phyloP scores from a whole-genome alignment of 768 basidiomycete genomes.

The Plicaturopsis crispa region DNA sequence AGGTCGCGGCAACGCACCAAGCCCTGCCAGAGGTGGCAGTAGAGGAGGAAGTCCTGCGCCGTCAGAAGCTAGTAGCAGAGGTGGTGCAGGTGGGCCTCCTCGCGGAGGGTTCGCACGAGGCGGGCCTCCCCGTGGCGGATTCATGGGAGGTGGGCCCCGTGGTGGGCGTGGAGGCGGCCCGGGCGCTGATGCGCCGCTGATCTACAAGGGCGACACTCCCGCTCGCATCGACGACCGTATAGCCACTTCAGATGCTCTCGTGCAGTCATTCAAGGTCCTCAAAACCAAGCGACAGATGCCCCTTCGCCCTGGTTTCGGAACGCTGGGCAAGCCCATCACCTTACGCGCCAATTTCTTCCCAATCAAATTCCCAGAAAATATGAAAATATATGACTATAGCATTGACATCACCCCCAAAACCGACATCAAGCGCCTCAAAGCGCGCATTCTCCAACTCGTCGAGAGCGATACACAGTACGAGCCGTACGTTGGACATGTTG shows the following conservation, averaged over 20 bases:
- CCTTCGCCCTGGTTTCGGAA: conserved; percentile 52
- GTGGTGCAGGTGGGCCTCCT: neutral
- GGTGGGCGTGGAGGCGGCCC: conserved; percentile 10
- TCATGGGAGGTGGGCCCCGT: conserved; percentile 7
- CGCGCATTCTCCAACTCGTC: conserved; percentile 47
- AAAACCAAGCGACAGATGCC: conserved; percentile 29
- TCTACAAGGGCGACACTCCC: conserved; percentile 29
- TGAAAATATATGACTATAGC: conserved; percentile 39
- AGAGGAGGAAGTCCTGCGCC: conserved; percentile 3
- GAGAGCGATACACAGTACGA: conserved; percentile 30
- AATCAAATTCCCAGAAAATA: conserved; percentile 25
- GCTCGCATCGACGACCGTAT: conserved; percentile 29
- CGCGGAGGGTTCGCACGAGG: neutral
- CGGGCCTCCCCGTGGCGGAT: neutral
- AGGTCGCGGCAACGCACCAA: conserved; percentile 6
- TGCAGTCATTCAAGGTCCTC: conserved; percentile 28
- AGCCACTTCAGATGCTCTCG: conserved; percentile 25
- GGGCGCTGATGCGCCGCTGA: conserved; percentile 14
- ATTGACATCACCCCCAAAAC: conserved; percentile 43
- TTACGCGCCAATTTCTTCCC: conserved; percentile 62
- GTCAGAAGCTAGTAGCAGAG: neutral
- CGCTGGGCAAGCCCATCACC: conserved; percentile 34
- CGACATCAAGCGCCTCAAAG: conserved; percentile 34
- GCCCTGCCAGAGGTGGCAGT: conserved; percentile 10
- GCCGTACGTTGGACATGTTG: conserved; percentile 35